Conservation (phyloP, 257 asterid genomes). For the Coffea eugenioides region DNA sequence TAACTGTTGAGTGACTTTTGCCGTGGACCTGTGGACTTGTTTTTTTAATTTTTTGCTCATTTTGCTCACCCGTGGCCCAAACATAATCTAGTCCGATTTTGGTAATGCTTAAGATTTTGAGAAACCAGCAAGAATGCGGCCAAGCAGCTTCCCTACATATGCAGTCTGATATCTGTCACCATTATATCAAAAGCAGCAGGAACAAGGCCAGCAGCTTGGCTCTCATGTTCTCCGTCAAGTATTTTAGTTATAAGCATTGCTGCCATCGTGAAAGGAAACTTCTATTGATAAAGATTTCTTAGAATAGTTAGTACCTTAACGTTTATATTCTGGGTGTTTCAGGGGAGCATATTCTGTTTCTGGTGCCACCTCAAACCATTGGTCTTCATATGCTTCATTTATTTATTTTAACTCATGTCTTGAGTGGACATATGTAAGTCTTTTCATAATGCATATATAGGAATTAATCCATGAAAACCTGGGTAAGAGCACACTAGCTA, state of each 20-base stretch:
- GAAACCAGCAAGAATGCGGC: neutral
- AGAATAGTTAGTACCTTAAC: neutral
- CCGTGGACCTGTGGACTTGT: neutral
- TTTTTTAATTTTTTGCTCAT: too few species aligned
- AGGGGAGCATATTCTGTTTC: neutral
- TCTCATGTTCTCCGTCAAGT: neutral
- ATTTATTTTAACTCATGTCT: neutral
- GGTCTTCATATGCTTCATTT: neutral
- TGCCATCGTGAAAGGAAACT: neutral
- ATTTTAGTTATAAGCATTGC: neutral
- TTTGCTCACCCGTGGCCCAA: too few species aligned
- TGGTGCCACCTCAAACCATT: neutral
- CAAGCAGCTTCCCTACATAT: neutral
- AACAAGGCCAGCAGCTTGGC: neutral
- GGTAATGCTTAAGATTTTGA: neutral
- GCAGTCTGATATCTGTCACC: neutral
- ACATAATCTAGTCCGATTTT: neutral
- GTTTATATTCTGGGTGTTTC: neutral
- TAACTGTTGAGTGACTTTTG: neutral
- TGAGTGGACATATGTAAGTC: neutral
- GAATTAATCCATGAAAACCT: neutral
- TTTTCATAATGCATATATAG: neutral
- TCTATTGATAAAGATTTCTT: neutral
- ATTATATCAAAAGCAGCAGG: neutral
- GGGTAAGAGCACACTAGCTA: neutral